These are phyloP conservation scores for Citrullus colocynthis DNA, from an alignment of 306 rosid genomes.

Conservation along the genomic window DNA sequence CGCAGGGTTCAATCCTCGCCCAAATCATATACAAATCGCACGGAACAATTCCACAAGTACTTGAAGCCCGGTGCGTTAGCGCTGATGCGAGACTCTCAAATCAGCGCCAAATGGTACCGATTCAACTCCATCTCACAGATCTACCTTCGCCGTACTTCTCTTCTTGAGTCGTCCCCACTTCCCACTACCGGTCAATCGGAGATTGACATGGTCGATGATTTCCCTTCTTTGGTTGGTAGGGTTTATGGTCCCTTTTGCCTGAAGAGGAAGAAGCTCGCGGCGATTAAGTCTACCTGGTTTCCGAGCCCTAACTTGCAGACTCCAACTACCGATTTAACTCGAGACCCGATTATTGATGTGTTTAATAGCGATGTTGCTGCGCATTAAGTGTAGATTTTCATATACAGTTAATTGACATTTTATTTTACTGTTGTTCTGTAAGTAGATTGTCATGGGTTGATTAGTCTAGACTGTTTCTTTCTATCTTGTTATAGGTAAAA, in stretches of 20 bases:
- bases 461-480: constrained; percentile 9
- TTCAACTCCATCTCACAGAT: constrained; percentile 22
- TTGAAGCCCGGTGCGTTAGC: constrained; percentile 89
- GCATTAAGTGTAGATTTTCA: constrained; percentile 20
- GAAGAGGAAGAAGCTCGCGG: constrained; percentile 61
- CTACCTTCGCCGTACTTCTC: constrained; percentile 15
- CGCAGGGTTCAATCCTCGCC: constrained; percentile 21
- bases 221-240: constrained; percentile 37
- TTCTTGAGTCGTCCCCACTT: constrained; percentile 20
- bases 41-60: constrained; percentile 44
- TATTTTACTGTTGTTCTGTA: not conserved
- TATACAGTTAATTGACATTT: not conserved
- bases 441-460: constrained; percentile 27
- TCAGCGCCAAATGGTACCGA: not conserved
- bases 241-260: constrained; percentile 49
- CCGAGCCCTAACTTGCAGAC: not conserved
- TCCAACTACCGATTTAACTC: not conserved
- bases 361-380: constrained; percentile 41
- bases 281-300: constrained; percentile 12
- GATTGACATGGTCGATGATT: constrained; percentile 11
- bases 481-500: not conserved
- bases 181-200: constrained; percentile 12
- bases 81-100: constrained; percentile 15
- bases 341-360: constrained; percentile 41
- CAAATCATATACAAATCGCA: constrained; percentile 10